Conservation (phyloP, 1,284 basidiomycete species). For the Hypsizygus ulmarius region DNA sequence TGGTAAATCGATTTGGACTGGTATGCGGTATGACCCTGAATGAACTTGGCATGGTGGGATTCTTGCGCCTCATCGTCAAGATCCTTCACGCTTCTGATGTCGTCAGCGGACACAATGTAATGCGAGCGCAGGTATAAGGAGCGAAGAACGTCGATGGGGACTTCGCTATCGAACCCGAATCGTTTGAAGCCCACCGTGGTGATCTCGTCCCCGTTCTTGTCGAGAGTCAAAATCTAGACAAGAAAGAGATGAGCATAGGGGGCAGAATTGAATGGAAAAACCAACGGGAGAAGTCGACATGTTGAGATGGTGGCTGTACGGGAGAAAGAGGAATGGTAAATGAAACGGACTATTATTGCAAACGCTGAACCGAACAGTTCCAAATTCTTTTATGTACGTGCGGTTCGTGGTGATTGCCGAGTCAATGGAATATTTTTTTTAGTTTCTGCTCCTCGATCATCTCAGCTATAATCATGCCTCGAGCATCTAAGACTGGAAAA, state of each 20-base stretch:
- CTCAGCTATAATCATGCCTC: constrained; percentile 51
- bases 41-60: constrained; percentile 53
- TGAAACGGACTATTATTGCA: constrained; percentile 1
- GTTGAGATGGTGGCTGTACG: constrained; percentile 5
- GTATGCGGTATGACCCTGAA: constrained; percentile 52
- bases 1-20: constrained; percentile 85
- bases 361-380: neutral
- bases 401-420: constrained; percentile 25
- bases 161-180: constrained; percentile 87
- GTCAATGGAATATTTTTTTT: constrained; percentile 23
- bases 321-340: constrained; percentile 9
- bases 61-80: constrained; percentile 38
- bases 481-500: constrained; percentile 53
- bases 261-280: constrained; percentile 5
- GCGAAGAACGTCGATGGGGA: constrained; percentile 75
- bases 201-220: constrained; percentile 76
- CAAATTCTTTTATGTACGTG: neutral
- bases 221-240: constrained; percentile 56
- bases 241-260: constrained; percentile 8
- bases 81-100: constrained; percentile 36
- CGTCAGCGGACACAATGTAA: constrained; percentile 55
- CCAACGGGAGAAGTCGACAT: constrained; percentile 23
- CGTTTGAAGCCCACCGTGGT: constrained; percentile 75
- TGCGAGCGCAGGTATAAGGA: constrained; percentile 84
- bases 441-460: constrained; percentile 18